These are phyloP conservation scores for Monosporascus sp. DNA, from an alignment of 2,329 filamentous ascomycete genomes.

Conservation along the genomic window DNA sequence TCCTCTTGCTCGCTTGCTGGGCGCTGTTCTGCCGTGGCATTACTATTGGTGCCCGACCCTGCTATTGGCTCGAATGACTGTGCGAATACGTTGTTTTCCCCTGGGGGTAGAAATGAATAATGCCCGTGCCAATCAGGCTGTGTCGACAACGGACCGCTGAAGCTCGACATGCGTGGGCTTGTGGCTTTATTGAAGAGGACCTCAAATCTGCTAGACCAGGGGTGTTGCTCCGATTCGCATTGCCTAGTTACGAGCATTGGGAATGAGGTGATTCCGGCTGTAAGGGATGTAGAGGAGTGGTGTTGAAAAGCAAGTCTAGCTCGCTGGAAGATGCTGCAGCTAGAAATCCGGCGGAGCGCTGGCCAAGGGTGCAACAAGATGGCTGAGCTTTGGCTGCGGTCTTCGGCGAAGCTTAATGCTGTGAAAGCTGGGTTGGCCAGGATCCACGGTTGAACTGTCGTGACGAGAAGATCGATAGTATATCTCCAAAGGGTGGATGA, in stretches of 20 bases:
- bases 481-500: background rate
- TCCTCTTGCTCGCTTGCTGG: constrained; percentile 30
- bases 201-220: constrained; percentile 52
- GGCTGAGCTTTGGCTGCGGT: background rate
- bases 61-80: constrained; percentile 39
- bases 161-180: constrained; percentile 54
- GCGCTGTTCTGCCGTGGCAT: constrained; percentile 29
- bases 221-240: constrained; percentile 47
- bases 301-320: constrained; percentile 11
- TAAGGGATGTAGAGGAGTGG: background rate
- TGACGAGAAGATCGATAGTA: background rate
- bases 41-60: constrained; percentile 29
- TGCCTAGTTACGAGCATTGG: constrained; percentile 54
- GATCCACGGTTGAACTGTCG: background rate
- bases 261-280: constrained; percentile 19
- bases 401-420: background rate
- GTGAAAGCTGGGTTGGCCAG: background rate
- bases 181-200: constrained; percentile 38
- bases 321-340: constrained; percentile 7
- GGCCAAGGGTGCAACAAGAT: background rate
- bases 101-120: constrained; percentile 44
- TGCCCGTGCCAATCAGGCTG: constrained; percentile 54
- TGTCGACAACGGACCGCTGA: constrained; percentile 46
- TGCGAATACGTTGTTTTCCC: constrained; percentile 39
- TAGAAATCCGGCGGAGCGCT: background rate